phyloP scores from a whole-genome alignment of 2,329 filamentous ascomycete species.

The Neonectria hederae region DNA sequence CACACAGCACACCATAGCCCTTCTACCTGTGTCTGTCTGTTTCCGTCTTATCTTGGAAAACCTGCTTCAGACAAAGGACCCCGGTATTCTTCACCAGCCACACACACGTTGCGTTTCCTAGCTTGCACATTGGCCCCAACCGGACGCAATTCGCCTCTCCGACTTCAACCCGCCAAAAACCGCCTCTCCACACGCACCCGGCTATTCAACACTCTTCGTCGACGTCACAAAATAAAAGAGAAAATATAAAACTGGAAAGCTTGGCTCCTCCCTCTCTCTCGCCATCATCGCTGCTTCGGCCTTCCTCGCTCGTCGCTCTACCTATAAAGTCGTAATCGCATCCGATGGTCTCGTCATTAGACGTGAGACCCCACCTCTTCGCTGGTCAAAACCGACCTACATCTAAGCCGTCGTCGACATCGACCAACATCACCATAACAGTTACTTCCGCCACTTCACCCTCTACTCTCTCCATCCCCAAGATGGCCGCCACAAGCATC shows the following conservation, averaged over 20 bases:
- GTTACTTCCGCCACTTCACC: background rate
- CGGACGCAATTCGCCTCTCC: conserved; percentile 14
- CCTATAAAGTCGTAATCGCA: conserved; percentile 25
- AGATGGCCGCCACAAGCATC: conserved; percentile 46
- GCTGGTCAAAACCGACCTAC: conserved; percentile 35
- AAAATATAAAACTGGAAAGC: conserved; percentile 1
- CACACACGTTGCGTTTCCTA: conserved; percentile 34
- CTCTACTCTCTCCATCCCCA: conserved; percentile 22
- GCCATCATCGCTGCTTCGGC: background rate
- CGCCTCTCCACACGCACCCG: conserved; percentile 29
- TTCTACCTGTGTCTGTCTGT: background rate
- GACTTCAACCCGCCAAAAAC: conserved; percentile 19
- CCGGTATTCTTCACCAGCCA: conserved; percentile 5
- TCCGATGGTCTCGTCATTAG: conserved; percentile 49
- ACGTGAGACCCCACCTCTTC: conserved; percentile 40
- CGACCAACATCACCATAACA: conserved; percentile 19
- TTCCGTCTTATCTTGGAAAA: conserved; percentile 1
- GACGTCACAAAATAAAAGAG: background rate
- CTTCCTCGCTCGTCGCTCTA: background rate
- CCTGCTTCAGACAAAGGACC: background rate
- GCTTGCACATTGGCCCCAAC: conserved; percentile 34
- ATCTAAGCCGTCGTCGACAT: conserved; percentile 36
- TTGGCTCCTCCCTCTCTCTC: background rate
- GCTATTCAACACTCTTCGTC: background rate
- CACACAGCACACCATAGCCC: background rate